Evolutionary conservation across 2,329 filamentous ascomycete species (phyloP), one percentile per base, ranked within the genome.

Genomic region (Aureobasidium sp.): DNA sequence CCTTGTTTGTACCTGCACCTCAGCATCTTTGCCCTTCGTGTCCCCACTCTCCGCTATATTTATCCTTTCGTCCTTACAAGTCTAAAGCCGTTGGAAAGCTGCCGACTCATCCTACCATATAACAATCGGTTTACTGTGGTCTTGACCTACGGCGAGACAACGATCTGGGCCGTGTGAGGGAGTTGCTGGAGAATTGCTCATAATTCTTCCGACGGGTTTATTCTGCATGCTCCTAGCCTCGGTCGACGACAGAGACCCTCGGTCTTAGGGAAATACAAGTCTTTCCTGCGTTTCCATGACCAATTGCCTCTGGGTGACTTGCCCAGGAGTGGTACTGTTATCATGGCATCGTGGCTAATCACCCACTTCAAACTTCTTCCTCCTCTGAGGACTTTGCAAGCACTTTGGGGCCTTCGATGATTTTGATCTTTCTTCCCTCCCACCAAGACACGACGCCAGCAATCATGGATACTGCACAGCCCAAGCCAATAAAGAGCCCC

Each of bases 401-500:
- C 83, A 83, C 17, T 85, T 76, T n/a, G 88, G 80, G 1, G 1
- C 85, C 86, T 65, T 90, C 86, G 35, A 88, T 75, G 22, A 74
- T 71, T 71, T 88, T 89, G 25, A 89, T 79, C 41, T 75, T 76
- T 65, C 82, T 64, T 22, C 85, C 85, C 65, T 93, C 87, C 17
- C 80, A 60, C 57, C 84, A 87, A 68, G 83, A 83, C 64, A 87
- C 77, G 27, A 85, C 69, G 2, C 88, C 88, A 12, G 80, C 87
- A 19, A 79, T 64, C 12, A 77, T 84, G 6, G 84, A 84, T 4
- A 85, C 80, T n/a, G 83, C 74, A 62, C 83, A 90, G 2, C 81
- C 88, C 5, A 91, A 64, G 2, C 79, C 85, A 16, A 95, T 84
- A 63, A 93, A 88, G 0, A 89, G 69, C 1, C 88, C 89, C 0